These are phyloP conservation scores for Blastocystis sp. DNA, from an alignment of 352 stramenopile genomes.

Conservation along the genomic window DNA sequence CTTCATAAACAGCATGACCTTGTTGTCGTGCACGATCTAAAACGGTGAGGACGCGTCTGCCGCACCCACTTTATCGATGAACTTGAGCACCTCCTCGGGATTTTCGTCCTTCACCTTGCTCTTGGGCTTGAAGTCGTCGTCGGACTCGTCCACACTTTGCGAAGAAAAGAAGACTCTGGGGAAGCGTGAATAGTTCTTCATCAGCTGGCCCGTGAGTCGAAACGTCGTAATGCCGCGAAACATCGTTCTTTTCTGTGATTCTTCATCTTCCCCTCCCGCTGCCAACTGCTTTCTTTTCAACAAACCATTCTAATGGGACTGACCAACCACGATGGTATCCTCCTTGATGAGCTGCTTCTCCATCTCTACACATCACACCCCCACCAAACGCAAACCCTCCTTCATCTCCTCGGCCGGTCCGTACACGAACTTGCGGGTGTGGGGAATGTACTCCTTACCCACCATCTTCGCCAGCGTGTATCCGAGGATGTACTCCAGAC, in stretches of 20 bases:
- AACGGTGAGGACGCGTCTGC: not conserved
- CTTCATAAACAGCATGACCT: conserved; percentile 87
- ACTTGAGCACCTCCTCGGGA: conserved; percentile 65
- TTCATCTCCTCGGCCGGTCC: conserved; percentile 53
- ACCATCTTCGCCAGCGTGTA: conserved; percentile 15
- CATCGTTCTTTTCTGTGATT: conserved; percentile 9
- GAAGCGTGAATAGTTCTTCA: conserved; percentile 44
- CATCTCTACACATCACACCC: conserved; percentile 25
- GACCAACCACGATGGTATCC: not conserved
- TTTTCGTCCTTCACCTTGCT: conserved; percentile 71
- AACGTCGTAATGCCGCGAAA: conserved; percentile 30
- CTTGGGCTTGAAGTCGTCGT: conserved; percentile 69
- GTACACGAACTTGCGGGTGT: conserved; percentile 45
- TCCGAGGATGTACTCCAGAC: conserved; percentile 49
- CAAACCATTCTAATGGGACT: not conserved
- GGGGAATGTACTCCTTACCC: conserved; percentile 32
- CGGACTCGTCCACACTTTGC: conserved; percentile 54
- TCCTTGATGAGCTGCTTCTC: not conserved
- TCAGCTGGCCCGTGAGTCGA: conserved; percentile 19
- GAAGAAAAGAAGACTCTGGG: conserved; percentile 51
- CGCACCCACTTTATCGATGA: conserved; percentile 55
- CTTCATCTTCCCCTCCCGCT: not conserved
- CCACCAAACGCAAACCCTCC: not conserved
- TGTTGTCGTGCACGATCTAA: conserved; percentile 72
- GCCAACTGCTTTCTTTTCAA: not conserved